A percentile compares a stretch with the other conserved stretches of the same genome.
These are phyloP conservation scores for Sergeia podlipaevii DNA, from an alignment of 208 protist genomes.

Conservation along the genomic window DNA sequence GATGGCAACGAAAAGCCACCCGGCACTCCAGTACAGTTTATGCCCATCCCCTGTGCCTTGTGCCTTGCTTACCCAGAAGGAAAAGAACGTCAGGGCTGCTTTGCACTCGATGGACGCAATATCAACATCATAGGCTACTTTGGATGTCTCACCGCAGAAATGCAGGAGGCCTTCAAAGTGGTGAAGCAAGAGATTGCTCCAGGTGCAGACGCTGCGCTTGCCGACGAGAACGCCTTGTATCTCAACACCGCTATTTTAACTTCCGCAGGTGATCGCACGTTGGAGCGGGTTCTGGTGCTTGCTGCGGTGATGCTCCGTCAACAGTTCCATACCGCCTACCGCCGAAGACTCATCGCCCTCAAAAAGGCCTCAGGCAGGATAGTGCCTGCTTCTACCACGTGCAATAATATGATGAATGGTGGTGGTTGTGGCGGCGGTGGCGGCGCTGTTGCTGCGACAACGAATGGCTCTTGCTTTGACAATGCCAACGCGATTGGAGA, in stretches of 20 bases:
- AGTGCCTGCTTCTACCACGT: too few relatives aligned
- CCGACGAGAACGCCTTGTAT: constrained; percentile 16
- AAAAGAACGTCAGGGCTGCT: constrained; percentile 63
- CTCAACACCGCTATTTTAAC: constrained; percentile 71
- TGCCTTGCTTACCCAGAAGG: constrained; percentile 75
- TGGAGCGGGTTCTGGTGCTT: constrained; percentile 77
- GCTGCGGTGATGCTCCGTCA: constrained; percentile 78
- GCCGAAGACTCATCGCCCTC: too few relatives aligned
- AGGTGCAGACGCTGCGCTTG: neutral
- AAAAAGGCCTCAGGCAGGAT: too few relatives aligned
- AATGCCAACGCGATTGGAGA: neutral
- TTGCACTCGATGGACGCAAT: constrained; percentile 51
- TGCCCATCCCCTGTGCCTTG: constrained; percentile 73
- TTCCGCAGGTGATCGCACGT: constrained; percentile 72
- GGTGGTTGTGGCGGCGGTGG: constrained; percentile 1
- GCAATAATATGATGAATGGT: neutral
- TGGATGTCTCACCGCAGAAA: constrained; percentile 52
- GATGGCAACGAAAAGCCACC: neutral
- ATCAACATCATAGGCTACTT: constrained; percentile 87
- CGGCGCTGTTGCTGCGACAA: neutral
- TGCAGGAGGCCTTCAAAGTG: constrained; percentile 64
- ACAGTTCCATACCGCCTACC: constrained; percentile 52
- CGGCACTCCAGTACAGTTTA: too few relatives aligned
- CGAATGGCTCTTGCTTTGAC: neutral
- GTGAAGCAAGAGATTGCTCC: constrained; percentile 22